Evolutionary conservation across 2,329 filamentous ascomycete genomes (phyloP), one percentile per base, ranked within the genome.

Genomic region (Phaeosphaeria sp.): DNA sequence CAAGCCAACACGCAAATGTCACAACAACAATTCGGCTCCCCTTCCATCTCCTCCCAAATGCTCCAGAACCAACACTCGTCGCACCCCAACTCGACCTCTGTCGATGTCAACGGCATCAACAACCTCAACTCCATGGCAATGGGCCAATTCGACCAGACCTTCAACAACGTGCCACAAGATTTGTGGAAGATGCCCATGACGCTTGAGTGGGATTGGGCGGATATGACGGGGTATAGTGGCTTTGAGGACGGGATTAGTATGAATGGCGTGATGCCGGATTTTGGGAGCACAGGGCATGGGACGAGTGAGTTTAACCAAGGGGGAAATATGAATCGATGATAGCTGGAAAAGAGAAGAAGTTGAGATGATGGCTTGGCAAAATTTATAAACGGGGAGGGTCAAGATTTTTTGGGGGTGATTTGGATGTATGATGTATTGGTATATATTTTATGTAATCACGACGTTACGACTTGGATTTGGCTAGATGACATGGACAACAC

Each of bases 151-250:
- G 90, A 93, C 69, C 91, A 96, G 65, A 93, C 93, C 0, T 90
- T 97, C 69, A 72, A 72, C 63, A 74, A 67, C 42, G 87, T 98
- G 21, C 94, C 95, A 4, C 92, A 94, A 68, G 95, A 98, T 78
- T 79, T 98, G 23, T 99, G 95, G 88, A 90, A 94, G 75, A 89
- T 98, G 86, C 93, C 94, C 1, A 96, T 97, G 89, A 96, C 92
- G 2, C 84, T 98, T 21, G 94, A 98, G 73, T 97, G 93, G 93
- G 92, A 90, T 64, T 91, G 88, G 89, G 86, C 80, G 2, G 82
- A 84, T 50, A 78, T 81, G 77, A 77, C 75, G 5, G 67, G 74
- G 1, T 75, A 72, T 33, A 64, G 63, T 1, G 72, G 71, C 1
- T 76, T 72, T 25, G 75, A 77, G 52, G 75, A 77, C 22, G 72